Conservation (phyloP, 768 basidiomycete species). For the Naganishia friedmannii region DNA sequence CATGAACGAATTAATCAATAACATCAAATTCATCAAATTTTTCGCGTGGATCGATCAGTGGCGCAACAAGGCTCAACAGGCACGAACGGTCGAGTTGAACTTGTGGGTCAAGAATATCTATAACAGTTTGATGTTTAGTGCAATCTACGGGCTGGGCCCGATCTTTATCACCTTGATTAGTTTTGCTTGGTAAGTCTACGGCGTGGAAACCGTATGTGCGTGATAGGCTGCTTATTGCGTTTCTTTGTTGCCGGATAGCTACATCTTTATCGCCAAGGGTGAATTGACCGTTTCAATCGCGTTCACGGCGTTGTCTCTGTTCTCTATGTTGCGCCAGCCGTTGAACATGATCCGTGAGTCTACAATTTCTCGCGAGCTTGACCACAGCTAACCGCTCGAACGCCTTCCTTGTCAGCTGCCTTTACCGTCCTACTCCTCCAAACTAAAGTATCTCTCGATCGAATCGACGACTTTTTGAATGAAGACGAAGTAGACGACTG, state of each 20-base stretch:
- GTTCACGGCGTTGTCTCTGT: slow-evolving; percentile 83
- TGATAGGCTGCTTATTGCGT: neutral
- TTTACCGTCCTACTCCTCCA: slow-evolving; percentile 75
- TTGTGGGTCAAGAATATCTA: slow-evolving; percentile 24
- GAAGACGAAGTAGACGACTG: slow-evolving; percentile 72
- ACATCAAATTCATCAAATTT: slow-evolving; percentile 39
- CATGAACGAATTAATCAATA: slow-evolving; percentile 68
- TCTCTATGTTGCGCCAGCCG: slow-evolving; percentile 65
- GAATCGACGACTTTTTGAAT: slow-evolving; percentile 65
- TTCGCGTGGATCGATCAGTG: slow-evolving; percentile 29
- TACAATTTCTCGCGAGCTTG: neutral
- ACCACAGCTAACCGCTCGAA: slow-evolving; percentile 1
- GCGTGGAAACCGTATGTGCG: neutral
- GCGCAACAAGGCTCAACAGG: slow-evolving; percentile 24
- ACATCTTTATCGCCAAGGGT: slow-evolving; percentile 67
- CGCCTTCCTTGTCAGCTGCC: slow-evolving; percentile 38
- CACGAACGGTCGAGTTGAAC: slow-evolving; percentile 28
- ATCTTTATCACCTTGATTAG: slow-evolving; percentile 26
- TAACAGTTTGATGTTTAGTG: slow-evolving; percentile 25
- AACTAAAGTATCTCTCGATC: slow-evolving; percentile 65
- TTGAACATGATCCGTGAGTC: slow-evolving; percentile 42
- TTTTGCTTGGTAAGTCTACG: slow-evolving; percentile 19
- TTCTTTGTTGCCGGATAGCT: slow-evolving; percentile 58
- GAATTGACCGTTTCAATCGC: slow-evolving; percentile 74
- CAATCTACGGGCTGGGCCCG: slow-evolving; percentile 20